A percentile compares a stretch with the other conserved stretches of the same genome.
phyloP scores from a whole-genome alignment of 2,329 filamentous ascomycete genomes.

The Epichloe sp. region DNA sequence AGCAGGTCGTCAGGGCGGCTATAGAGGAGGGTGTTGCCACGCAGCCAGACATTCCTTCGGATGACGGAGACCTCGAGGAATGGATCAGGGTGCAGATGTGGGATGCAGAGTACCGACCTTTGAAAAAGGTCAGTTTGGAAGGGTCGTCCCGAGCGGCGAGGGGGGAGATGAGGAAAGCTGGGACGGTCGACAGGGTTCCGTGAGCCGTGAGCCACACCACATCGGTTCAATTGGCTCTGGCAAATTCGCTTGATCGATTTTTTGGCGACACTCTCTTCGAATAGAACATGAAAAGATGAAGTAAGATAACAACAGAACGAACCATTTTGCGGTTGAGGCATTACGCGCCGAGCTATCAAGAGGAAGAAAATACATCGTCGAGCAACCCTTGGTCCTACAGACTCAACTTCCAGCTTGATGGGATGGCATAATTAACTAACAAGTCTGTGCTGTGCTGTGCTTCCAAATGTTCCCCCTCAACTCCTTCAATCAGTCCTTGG shows the following conservation, averaged over 20 bases:
- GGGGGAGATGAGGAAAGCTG: constrained; percentile 20
- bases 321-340: too few species aligned
- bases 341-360: neutral
- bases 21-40: constrained; percentile 55
- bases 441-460: neutral
- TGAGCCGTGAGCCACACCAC: neutral
- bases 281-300: too few species aligned
- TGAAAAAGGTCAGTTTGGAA: constrained; percentile 41
- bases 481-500: constrained; percentile 3
- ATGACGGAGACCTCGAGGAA: constrained; percentile 43
- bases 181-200: constrained; percentile 14
- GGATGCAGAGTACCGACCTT: constrained; percentile 53
- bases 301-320: too few species aligned
- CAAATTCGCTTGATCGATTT: too few species aligned
- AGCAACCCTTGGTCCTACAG: neutral
- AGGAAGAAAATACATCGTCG: neutral
- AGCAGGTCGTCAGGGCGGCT: constrained; percentile 59
- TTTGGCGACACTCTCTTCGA: too few species aligned
- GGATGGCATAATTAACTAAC: too few species aligned
- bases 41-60: constrained; percentile 48
- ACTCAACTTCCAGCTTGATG: neutral
- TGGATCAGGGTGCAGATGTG: constrained; percentile 77
- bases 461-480: neutral
- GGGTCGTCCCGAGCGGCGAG: constrained; percentile 43
- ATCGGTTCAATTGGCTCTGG: neutral